A percentile compares a stretch with the other conserved stretches of the same genome.
phyloP scores from a whole-genome alignment of 257 asterid genomes.

The Coffea canephora region DNA sequence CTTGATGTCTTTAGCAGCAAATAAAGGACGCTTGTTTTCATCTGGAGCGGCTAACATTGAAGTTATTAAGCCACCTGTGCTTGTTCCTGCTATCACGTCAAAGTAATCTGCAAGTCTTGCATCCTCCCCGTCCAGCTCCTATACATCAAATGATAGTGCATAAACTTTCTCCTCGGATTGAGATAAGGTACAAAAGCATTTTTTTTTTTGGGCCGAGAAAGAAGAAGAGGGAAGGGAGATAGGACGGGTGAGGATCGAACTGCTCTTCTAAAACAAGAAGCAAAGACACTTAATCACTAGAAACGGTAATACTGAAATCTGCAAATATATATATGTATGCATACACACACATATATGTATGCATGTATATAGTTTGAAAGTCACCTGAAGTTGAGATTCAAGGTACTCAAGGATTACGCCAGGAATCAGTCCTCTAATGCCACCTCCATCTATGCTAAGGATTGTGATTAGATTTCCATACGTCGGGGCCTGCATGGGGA shows the following conservation, averaged over 20 bases:
- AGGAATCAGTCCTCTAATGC: conserved; percentile 55
- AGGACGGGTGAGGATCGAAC: no score
- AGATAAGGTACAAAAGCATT: no score
- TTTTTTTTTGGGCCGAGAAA: no score
- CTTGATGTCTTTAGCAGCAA: conserved; percentile 48
- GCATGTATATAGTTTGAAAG: background rate
- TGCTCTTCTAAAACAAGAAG: no score
- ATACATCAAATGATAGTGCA: no score
- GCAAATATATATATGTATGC: background rate
- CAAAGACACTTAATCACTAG: no score
- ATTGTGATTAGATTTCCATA: conserved; percentile 39
- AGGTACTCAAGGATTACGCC: conserved; percentile 40
- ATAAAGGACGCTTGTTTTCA: conserved; percentile 38
- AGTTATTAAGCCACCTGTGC: conserved; percentile 16
- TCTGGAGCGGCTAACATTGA: conserved; percentile 57
- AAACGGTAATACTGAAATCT: no score
- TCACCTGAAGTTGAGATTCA: conserved; percentile 50
- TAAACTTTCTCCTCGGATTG: background rate
- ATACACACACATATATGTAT: no score
- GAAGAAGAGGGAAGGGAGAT: no score
- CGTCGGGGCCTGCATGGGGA: conserved; percentile 37
- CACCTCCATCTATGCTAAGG: conserved; percentile 61
- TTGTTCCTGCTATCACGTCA: no score
- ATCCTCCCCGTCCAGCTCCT: conserved; percentile 54
- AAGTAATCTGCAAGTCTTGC: background rate